Evolutionary conservation across 768 basidiomycete genomes (phyloP), one percentile per base, ranked within the genome.

Genomic region (Mycena chlorophos): DNA sequence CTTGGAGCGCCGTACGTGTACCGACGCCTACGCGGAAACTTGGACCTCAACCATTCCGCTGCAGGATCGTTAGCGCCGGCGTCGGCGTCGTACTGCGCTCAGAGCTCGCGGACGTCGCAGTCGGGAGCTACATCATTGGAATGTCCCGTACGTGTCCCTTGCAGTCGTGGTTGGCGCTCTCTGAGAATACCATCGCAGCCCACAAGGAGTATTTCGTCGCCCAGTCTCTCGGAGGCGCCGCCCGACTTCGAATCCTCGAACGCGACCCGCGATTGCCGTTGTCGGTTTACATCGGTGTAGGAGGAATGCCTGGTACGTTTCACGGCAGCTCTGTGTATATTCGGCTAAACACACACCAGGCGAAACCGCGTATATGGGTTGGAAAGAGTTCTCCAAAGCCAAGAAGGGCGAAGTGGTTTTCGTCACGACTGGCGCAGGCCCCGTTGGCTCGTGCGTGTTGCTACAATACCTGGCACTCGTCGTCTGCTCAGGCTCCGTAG

Each of bases 391-490:
- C 60, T 68, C 77, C 0, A 57, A 67, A 12, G 69, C 76, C 0
- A 75, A 76, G 55, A 67, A 71, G 65, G 78, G 75, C 13, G 72
- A 80, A 55, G 68, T 68, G 0, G 76, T 66, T 0, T 80, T 76
- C 47, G 71, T 80, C 1, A 72, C 71, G 0, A 64, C 73, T 29
- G 78, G 74, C 22, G 78, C 72, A 34, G 76, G 76, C 62, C 71
- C 84, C 16, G 86, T 90, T 26, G 88, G 87, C 58, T 80, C 82
- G 81, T 84, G 63, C 39, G 83, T 72, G 4, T 25, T n/a, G 8
- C 13, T 16, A 6, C 40, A 8, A 6, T 6, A 10, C 14, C 20
- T 20, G 12, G 8, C 19, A 20, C 40, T 43, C 22, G 8, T 10
- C 20, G 10, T 6, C 10, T 43, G 17, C 31, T 17, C 31, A 10